Evolutionary conservation across 495 filamentous ascomycete species (phyloP).

Genomic region (Aspergillus carlsbadensis): DNA sequence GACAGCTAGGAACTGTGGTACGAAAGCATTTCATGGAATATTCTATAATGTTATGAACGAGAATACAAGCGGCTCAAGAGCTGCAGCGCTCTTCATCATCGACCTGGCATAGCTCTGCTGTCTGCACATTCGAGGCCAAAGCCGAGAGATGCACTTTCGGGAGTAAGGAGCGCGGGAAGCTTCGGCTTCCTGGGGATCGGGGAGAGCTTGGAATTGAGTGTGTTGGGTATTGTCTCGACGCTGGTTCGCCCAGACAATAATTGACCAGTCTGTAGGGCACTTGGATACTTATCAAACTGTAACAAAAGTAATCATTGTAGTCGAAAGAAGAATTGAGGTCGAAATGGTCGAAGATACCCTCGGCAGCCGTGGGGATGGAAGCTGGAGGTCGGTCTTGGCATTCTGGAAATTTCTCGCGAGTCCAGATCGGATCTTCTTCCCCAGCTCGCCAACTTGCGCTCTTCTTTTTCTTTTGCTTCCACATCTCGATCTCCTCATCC

Average conservation of each 20-base stretch:
- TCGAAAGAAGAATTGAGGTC: neutral
- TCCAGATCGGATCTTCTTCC: conserved; percentile 42
- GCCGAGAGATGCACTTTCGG: conserved; percentile 6
- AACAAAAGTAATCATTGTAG: neutral
- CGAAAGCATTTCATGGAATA: conserved; percentile 13
- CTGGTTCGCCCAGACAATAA: too few relatives aligned
- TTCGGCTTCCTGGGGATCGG: neutral
- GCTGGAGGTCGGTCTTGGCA: conserved; percentile 49
- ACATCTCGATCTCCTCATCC: conserved; percentile 25
- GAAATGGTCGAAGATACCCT: conserved; percentile 25
- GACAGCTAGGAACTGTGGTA: neutral
- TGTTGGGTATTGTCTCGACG: neutral
- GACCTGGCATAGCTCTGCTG: conserved; percentile 1
- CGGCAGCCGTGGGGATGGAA: conserved; percentile 28
- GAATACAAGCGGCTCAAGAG: neutral
- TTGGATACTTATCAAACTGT: neutral
- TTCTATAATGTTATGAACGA: conserved; percentile 16
- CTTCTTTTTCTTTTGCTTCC: conserved; percentile 33
- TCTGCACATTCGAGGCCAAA: neutral
- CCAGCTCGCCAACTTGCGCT: conserved; percentile 26
- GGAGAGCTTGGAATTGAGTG: neutral
- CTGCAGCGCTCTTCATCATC: neutral
- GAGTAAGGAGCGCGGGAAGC: conserved; percentile 18
- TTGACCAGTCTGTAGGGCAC: too few relatives aligned
- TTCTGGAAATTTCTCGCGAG: conserved; percentile 56